Evolutionary conservation across 23 red algal species (phyloP), one percentile per base, ranked within the genome.

Genomic region (Gracilaria gracilis): DNA sequence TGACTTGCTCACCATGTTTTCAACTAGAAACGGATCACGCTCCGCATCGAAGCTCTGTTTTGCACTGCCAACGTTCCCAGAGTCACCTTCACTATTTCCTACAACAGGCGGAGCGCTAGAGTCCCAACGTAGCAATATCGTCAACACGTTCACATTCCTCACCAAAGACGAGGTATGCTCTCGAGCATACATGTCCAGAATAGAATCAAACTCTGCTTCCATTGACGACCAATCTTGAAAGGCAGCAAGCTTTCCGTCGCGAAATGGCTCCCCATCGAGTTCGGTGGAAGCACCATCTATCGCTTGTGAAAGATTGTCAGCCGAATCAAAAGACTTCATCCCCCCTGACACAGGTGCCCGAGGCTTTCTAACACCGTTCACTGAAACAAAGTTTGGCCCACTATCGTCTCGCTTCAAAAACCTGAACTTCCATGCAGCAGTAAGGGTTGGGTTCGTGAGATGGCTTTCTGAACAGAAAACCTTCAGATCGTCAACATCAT

Each of bases 291-390:
- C 82, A 59, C 48, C 70, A 1, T 36, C 87, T 44, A 48, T 31
- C 25, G 80, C 90, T 21, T 70, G 39, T 17, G 93, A 85, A 46
- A 98, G 81, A 87, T 98, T 98, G 69, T 98, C 95, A n/a, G 95
- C 95, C 1, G 95, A 98, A 84, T 98, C 95, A 49, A 93, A 95
- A 33, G 89, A 95, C 8, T 75, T 80, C 9, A 90, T 81, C 23
- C 84, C 90, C 46, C 84, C 23, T 48, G 74, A 69, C 11, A 81
- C 21, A 50, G 38, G 76, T 24, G 59, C 40, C 16, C 58, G 53
- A 33, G 57, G 51, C 24, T 62, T 77, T 57, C 77, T 81, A 7
- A 77, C 70, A n/a, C 58, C 79, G 74, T 80, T 58, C 54, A 65
- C 37, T 34, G 76, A 66, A 4, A 81, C 21, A 29, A 61, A 8